Evolutionary conservation across 129 eudicot genomes (phyloP).

Genomic region (Artemisia annua): DNA sequence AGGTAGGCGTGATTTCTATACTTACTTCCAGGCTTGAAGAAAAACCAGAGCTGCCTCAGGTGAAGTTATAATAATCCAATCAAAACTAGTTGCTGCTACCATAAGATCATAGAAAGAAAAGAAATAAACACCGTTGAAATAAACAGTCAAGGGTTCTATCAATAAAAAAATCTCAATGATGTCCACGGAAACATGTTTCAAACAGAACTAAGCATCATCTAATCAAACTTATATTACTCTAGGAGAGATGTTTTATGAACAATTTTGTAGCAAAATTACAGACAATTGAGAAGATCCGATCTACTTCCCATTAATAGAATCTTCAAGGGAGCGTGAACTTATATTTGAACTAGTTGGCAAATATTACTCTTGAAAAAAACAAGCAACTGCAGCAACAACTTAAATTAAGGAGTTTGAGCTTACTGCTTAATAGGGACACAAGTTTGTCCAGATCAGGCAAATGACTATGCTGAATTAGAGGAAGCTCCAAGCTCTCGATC

Average conservation of each 20-base stretch:
- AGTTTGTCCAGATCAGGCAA: conserved; percentile 71
- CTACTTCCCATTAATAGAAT: conserved; percentile 3
- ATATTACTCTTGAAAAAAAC: background rate
- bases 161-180: conserved; percentile 9
- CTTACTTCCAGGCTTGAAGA: conserved; percentile 95
- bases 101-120: conserved; percentile 12
- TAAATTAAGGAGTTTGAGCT: conserved; percentile 23
- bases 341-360: background rate
- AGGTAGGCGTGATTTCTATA: background rate
- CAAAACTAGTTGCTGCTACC: conserved; percentile 60
- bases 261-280: background rate
- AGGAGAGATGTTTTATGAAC: background rate
- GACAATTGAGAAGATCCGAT: background rate
- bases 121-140: background rate
- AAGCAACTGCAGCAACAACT: conserved; percentile 7
- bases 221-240: conserved; percentile 7
- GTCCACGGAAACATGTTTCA: background rate
- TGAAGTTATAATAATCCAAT: conserved; percentile 89
- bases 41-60: conserved; percentile 88
- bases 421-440: conserved; percentile 57
- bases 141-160: background rate
- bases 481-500: conserved; percentile 78
- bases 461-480: conserved; percentile 72
- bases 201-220: background rate
- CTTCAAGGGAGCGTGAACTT: background rate